These are phyloP conservation scores for Colletotrichum endophyticum DNA, from an alignment of 2,329 filamentous ascomycete species.

Conservation along the genomic window DNA sequence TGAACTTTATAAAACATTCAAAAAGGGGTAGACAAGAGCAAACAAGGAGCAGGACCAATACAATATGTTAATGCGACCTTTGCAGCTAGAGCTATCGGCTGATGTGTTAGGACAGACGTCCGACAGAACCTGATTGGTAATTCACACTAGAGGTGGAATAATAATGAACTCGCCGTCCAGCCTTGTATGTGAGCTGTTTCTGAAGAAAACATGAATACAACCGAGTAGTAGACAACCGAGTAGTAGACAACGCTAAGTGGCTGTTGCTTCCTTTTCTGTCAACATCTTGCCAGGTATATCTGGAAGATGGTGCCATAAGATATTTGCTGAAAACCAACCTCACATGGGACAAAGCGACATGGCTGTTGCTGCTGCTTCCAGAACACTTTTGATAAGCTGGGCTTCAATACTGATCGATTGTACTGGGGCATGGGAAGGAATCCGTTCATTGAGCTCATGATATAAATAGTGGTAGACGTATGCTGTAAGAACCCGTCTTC, in stretches of 20 bases:
- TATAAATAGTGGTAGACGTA: not conserved
- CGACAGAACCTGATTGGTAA: fast-evolving
- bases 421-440: fast-evolving
- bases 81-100: not conserved
- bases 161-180: not conserved
- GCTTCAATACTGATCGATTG: fast-evolving
- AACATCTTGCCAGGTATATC: fast-evolving
- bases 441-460: not conserved
- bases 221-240: not conserved
- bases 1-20: not conserved
- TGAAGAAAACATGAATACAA: not conserved
- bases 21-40: not conserved
- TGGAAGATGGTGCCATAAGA: not conserved
- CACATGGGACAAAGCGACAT: fast-evolving
- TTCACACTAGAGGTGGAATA: not conserved
- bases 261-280: fast-evolving
- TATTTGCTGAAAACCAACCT: not conserved
- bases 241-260: not conserved
- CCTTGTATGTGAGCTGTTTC: not conserved
- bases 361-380: fast-evolving
- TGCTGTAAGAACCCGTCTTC: not conserved
- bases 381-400: fast-evolving
- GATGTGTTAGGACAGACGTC: not conserved
- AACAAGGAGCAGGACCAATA: not conserved
- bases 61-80: fast-evolving